These are phyloP conservation scores for Geotrichum macrosporum DNA, from an alignment of 1,139 yeast species.

Conservation along the genomic window DNA sequence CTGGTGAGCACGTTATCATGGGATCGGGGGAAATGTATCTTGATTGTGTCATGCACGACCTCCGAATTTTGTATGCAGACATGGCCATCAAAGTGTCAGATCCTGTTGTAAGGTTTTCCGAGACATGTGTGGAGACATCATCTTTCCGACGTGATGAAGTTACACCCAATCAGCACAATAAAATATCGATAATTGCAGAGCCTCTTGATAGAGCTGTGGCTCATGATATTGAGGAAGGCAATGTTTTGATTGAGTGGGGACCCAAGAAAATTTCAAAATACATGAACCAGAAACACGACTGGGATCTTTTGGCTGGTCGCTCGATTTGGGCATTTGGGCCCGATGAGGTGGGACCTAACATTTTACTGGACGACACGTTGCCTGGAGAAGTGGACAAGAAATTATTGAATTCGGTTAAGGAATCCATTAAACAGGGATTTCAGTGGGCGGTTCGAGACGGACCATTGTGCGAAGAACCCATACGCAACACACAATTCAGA, in stretches of 20 bases:
- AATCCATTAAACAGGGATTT: conserved; percentile 68
- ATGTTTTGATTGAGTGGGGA: conserved; percentile 30
- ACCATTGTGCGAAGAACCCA: conserved; percentile 82
- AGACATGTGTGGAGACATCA: conserved; percentile 66
- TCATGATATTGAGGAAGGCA: conserved; percentile 50
- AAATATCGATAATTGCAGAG: conserved; percentile 71
- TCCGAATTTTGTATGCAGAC: conserved; percentile 57
- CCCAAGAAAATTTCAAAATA: conserved; percentile 48
- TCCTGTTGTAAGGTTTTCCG: conserved; percentile 76
- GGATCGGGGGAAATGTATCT: conserved; percentile 87
- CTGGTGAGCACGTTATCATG: conserved; percentile 77
- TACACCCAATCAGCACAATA: conserved; percentile 53
- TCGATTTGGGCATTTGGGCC: conserved; percentile 83
- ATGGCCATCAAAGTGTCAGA: conserved; percentile 79
- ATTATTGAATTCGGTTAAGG: conserved; percentile 47
- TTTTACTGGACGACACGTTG: conserved; percentile 72
- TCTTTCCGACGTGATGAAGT: conserved; percentile 60
- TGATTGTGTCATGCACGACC: conserved; percentile 78
- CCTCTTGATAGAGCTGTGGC: conserved; percentile 59
- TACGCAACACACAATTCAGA: conserved; percentile 66
- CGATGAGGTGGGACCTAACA: conserved; percentile 50
- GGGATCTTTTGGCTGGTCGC: conserved; percentile 84
- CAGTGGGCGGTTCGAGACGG: conserved; percentile 83
- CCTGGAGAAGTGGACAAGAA: conserved; percentile 64
- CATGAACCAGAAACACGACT: conserved; percentile 56